Percentiles rank a stretch among this genome's conserved stretches.
phyloP scores from a whole-genome alignment of 2,329 filamentous ascomycete species.

The Fusarium anguioides region DNA sequence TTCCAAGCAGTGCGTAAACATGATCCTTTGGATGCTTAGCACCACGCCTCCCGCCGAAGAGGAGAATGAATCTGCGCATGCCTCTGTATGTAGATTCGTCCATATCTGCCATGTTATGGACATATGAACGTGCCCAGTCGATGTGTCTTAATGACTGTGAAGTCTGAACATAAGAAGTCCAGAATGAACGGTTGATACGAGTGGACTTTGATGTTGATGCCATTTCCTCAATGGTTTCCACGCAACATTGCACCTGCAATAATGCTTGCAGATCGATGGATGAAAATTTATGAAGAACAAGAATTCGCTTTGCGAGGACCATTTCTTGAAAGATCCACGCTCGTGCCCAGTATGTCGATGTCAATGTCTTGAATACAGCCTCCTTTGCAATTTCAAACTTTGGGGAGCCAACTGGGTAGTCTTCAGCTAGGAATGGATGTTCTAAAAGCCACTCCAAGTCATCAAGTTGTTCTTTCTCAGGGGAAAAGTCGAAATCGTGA shows the following conservation, averaged over 20 bases:
- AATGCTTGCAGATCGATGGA: background rate
- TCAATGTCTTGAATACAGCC: background rate
- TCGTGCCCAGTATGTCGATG: background rate
- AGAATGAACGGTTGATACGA: background rate
- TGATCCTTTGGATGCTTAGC: background rate
- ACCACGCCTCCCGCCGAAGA: background rate
- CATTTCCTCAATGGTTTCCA: too few species aligned
- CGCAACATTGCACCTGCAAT: background rate
- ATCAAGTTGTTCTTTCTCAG: too few species aligned
- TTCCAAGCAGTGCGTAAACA: background rate
- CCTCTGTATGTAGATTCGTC: fast-evolving
- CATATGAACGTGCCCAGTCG: background rate
- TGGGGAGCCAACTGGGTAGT: background rate
- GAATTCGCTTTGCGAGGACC: background rate
- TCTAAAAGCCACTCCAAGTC: background rate
- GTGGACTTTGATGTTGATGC: background rate
- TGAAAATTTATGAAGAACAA: background rate
- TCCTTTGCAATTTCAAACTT: fast-evolving
- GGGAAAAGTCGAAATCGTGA: background rate
- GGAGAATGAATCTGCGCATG: background rate
- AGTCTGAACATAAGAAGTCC: background rate
- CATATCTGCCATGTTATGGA: fast-evolving
- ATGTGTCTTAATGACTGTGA: background rate
- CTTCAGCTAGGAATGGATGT: background rate
- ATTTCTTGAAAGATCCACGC: conserved; percentile 14